Evolutionary conservation across 2,329 filamentous ascomycete species (phyloP).

Genomic region (Colletotrichum echinochloae): DNA sequence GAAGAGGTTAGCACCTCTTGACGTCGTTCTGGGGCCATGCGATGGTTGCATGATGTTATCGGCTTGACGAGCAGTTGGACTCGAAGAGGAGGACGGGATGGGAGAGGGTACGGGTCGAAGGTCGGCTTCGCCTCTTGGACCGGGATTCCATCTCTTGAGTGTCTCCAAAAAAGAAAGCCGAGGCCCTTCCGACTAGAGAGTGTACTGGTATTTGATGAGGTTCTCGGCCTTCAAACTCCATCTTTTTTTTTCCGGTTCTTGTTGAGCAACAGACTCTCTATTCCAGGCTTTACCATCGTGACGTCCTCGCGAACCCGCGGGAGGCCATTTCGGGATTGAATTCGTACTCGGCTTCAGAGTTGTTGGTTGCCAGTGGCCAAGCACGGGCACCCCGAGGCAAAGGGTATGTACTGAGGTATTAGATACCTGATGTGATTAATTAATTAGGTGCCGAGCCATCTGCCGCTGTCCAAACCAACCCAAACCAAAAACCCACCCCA

Average conservation of each 20-base stretch:
- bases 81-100: no score
- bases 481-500: no score
- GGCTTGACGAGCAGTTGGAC: neutral
- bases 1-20: neutral
- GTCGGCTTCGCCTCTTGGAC: neutral
- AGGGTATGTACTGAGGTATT: no score
- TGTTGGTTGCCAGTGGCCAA: neutral
- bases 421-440: no score
- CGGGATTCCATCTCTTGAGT: neutral
- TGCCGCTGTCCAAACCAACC: neutral
- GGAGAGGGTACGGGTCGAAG: neutral
- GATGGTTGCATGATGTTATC: neutral
- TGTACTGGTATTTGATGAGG: neutral
- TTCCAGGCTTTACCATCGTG: neutral
- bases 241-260: neutral
- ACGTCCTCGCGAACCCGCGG: neutral
- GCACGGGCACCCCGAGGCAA: no score
- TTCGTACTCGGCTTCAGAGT: conserved; percentile 34
- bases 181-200: neutral
- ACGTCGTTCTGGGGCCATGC: neutral
- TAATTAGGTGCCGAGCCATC: conserved; percentile 33
- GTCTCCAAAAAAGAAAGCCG: neutral
- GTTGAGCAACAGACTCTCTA: neutral
- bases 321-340: conserved; percentile 29
- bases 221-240: neutral